Evolutionary conservation across 352 stramenopile species (phyloP).

Genomic region (Phytophthora boehmeriae): DNA sequence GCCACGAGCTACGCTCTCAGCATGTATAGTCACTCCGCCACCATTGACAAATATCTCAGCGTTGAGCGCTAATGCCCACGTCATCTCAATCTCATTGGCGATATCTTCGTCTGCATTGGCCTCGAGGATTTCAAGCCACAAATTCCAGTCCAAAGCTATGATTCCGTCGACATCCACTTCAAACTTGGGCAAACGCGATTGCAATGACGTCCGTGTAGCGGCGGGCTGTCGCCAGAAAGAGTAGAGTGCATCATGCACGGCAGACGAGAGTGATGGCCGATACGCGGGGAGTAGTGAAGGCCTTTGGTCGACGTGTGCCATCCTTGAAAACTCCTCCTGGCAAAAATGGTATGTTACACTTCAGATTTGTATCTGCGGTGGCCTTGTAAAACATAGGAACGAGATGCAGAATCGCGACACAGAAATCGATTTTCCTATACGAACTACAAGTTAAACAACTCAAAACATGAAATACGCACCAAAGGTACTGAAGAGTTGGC

Average conservation of each 20-base stretch:
- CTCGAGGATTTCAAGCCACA: conserved; percentile 20
- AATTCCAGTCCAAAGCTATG: conserved; percentile 31
- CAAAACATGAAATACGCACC: too few species aligned
- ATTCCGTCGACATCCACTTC: conserved; percentile 17
- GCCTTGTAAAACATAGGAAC: too few species aligned
- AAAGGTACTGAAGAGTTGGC: too few species aligned
- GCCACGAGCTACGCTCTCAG: background rate
- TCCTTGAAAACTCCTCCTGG: background rate
- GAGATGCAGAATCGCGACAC: too few species aligned
- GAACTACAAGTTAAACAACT: too few species aligned
- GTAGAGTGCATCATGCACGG: conserved; percentile 51
- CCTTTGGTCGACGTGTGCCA: background rate
- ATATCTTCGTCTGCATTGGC: background rate
- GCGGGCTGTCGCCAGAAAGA: conserved; percentile 54
- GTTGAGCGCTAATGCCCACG: conserved; percentile 47
- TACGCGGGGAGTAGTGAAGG: conserved; percentile 3
- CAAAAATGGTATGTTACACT: background rate
- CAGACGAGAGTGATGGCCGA: conserved; percentile 50
- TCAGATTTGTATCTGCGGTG: background rate
- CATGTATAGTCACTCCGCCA: background rate
- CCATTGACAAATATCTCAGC: conserved; percentile 35
- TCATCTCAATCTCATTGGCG: conserved; percentile 32
- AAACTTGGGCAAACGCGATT: conserved; percentile 21
- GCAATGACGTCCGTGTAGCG: conserved; percentile 13
- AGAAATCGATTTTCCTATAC: too few species aligned